Percentiles rank a stretch among this genome's conserved stretches.
Evolutionary conservation across 2,329 filamentous ascomycete genomes (phyloP).

Genomic region (Aspergillus sergii): DNA sequence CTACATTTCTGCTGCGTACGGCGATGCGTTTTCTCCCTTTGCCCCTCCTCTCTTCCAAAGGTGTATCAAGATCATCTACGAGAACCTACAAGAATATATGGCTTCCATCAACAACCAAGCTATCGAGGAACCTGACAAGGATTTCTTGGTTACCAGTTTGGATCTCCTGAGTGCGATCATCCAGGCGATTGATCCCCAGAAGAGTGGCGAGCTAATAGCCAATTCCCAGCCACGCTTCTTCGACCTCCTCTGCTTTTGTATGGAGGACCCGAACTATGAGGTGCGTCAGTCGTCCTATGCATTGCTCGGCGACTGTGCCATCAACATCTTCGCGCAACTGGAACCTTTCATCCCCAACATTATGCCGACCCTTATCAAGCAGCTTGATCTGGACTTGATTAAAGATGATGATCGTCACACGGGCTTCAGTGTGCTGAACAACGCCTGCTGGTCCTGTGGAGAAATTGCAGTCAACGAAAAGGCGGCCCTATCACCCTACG

Average conservation of each 20-base stretch:
- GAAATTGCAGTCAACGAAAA: slow-evolving; percentile 84
- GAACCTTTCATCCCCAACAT: slow-evolving; percentile 72
- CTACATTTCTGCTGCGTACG: slow-evolving; percentile 86
- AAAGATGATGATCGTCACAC: slow-evolving; percentile 79
- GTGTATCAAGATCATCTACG: slow-evolving; percentile 88
- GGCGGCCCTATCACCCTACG: slow-evolving; percentile 72
- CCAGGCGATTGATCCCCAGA: slow-evolving; percentile 75
- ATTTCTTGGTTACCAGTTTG: slow-evolving; percentile 93
- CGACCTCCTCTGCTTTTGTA: slow-evolving; percentile 84
- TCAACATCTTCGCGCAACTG: slow-evolving; percentile 84
- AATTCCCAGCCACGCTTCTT: slow-evolving; percentile 82
- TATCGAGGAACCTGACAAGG: slow-evolving; percentile 85
- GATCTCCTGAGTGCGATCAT: slow-evolving; percentile 92
- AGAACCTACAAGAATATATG: slow-evolving; percentile 81
- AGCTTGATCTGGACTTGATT: slow-evolving; percentile 79
- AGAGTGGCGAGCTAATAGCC: slow-evolving; percentile 75
- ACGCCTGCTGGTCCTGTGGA: slow-evolving; percentile 94
- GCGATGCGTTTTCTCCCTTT: slow-evolving; percentile 79
- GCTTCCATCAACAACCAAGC: slow-evolving; percentile 68
- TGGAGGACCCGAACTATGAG: slow-evolving; percentile 88
- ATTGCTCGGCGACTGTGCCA: slow-evolving; percentile 89
- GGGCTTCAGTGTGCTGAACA: slow-evolving; percentile 92
- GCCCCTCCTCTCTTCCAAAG: slow-evolving; percentile 83
- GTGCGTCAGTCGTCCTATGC: slow-evolving; percentile 96
- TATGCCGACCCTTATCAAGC: slow-evolving; percentile 76